Evolutionary conservation across 2,329 filamentous ascomycete genomes (phyloP).

Genomic region (Fusarium nanum): DNA sequence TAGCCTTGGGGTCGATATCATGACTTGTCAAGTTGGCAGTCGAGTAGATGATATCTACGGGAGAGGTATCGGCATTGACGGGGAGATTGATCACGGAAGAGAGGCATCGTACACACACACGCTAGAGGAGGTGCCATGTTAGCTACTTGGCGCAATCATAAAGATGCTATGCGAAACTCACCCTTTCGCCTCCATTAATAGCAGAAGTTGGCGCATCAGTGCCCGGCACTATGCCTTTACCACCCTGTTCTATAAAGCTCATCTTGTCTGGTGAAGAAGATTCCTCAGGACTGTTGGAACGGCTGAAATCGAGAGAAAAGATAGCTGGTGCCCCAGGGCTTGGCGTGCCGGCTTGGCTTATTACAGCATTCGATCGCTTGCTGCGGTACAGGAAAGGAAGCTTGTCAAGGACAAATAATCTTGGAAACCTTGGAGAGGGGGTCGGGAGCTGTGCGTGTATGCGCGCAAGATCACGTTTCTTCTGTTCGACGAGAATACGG

Average conservation of each 20-base stretch:
- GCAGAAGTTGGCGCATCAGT: constrained; percentile 84
- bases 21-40: constrained; percentile 73
- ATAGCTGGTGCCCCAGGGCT: constrained; percentile 50
- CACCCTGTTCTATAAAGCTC: constrained; percentile 59
- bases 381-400: constrained; percentile 59
- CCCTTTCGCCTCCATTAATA: constrained; percentile 81
- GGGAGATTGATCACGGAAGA: constrained; percentile 77
- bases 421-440: constrained; percentile 45
- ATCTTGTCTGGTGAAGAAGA: constrained; percentile 47
- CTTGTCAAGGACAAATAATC: constrained; percentile 60
- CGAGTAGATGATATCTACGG: constrained; percentile 76
- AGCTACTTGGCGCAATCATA: constrained; percentile 4
- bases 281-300: constrained; percentile 50
- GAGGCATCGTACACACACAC: constrained; percentile 78
- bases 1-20: constrained; percentile 71
- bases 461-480: constrained; percentile 60
- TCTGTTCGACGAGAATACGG: constrained; percentile 62
- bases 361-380: constrained; percentile 53
- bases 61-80: constrained; percentile 78
- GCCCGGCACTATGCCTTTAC: constrained; percentile 60
- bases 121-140: constrained; percentile 54
- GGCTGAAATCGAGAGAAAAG: constrained; percentile 52
- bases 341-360: constrained; percentile 50
- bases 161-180: constrained; percentile 56
- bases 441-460: constrained; percentile 58